Evolutionary conservation across 139 green algal genomes (phyloP), one percentile per base, ranked within the genome.

Genomic region (Tetradesmus obliquus): DNA sequence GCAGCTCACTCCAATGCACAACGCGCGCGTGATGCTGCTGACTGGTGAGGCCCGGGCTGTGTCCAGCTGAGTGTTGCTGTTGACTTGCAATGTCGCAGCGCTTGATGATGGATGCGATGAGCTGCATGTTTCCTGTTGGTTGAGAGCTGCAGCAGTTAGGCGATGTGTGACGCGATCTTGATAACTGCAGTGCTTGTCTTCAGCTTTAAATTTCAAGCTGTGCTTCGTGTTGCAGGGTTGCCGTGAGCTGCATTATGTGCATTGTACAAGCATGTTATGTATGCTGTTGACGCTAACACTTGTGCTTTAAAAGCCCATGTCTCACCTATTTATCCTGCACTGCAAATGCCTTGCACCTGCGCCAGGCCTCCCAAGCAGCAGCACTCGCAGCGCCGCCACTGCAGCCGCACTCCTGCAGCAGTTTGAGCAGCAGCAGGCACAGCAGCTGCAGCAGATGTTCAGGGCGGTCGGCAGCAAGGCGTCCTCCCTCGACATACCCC

Each of bases 1-100:
- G 45, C 88, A 76, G n/a, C 79, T 79, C 3, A 15, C 55, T 32
- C 79, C 88, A 9, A 54, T 91, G 88, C 88, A 91, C 88, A 86
- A 86, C 53, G 79, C 88, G 24, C 79, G 79, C 1, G 60, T 91
- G 79, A 72, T 91, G 57, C 32, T 87, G 57, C 58, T 91, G 51
- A 90, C 86, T 24, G 66, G 66, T 76, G 17, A 76, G 66, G 5
- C 2, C n/a, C 15, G 66, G 60, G 17, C 1, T 76, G 15, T 24
- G 66, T 17, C 66, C 32, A 45, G 32, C 32, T 45, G 32, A 45
- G 32, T 76, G 5, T 13, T 24, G 13, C 66, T n/a, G 15, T 76
- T 76, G 15, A 76, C 57, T 76, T 12, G 66, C 66, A 76, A 66
- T 45, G 32, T 45, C 32, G 32, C 32, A 45, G 32, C 32, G 32